phyloP scores from a whole-genome alignment of 2,329 filamentous ascomycete species.

The Ophiostoma ips region DNA sequence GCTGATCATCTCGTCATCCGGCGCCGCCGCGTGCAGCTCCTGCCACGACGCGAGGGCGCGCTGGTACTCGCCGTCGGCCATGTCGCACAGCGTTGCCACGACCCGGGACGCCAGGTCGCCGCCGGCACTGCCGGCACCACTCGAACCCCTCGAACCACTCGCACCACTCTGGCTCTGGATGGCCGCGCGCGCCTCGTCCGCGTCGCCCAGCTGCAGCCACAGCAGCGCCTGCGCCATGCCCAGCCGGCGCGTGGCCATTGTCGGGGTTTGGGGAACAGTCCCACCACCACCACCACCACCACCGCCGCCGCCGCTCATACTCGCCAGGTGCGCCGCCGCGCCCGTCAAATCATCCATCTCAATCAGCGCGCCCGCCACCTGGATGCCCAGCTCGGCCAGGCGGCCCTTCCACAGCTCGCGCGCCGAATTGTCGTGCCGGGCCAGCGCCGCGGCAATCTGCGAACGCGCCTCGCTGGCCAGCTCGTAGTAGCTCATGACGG shows the following conservation, averaged over 20 bases:
- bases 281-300: no score
- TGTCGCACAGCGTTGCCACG: constrained; percentile 55
- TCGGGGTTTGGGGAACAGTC: constrained; percentile 15
- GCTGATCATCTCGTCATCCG: constrained; percentile 51
- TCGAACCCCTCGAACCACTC: no score
- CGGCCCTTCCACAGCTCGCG: constrained; percentile 55
- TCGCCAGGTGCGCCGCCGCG: constrained; percentile 58
- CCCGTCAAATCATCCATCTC: constrained; percentile 82
- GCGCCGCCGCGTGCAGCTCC: constrained; percentile 26
- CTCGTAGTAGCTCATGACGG: constrained; percentile 84
- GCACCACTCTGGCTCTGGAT: constrained; percentile 20
- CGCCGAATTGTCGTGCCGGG: constrained; percentile 36
- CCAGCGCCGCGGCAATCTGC: constrained; percentile 35
- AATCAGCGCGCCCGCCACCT: constrained; percentile 52
- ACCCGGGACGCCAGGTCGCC: constrained; percentile 30
- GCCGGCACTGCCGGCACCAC: constrained; percentile 21
- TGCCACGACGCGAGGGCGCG: constrained; percentile 50
- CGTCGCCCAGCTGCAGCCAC: constrained; percentile 66
- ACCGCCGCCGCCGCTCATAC: constrained; percentile 26
- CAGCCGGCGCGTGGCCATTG: constrained; percentile 19
- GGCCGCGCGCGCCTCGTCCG: constrained; percentile 48
- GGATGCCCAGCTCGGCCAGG: constrained; percentile 60
- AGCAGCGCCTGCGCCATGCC: constrained; percentile 47
- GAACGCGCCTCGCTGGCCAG: constrained; percentile 64
- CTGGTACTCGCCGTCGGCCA: constrained; percentile 63